Percentiles rank a stretch among this genome's conserved stretches.
Conservation (phyloP, 2,329 filamentous ascomycete species). For the Cercospora sojina region DNA sequence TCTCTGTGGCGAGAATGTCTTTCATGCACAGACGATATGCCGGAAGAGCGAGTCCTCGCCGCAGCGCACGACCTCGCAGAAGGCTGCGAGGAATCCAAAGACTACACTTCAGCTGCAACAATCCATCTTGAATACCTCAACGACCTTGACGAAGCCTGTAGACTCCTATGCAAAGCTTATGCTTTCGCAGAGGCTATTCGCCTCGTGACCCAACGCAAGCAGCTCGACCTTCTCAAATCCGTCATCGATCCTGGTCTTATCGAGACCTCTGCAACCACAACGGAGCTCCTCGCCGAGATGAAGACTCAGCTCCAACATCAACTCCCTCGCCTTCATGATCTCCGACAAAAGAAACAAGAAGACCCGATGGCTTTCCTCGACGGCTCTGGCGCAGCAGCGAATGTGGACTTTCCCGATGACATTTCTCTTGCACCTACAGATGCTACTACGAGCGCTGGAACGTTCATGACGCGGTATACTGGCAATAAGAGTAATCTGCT, state of each 20-base stretch:
- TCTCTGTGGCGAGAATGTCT: conserved; percentile 91
- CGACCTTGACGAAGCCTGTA: conserved; percentile 68
- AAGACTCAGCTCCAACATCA: conserved; percentile 80
- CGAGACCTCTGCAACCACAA: conserved; percentile 77
- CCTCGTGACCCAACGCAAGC: conserved; percentile 62
- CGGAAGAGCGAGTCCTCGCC: conserved; percentile 58
- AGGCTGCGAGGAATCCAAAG: conserved; percentile 77
- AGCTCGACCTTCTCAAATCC: conserved; percentile 61
- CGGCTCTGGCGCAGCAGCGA: conserved; percentile 52
- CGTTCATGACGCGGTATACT: conserved; percentile 90
- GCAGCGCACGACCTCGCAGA: conserved; percentile 76
- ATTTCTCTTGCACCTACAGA: conserved; percentile 86
- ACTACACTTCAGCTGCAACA: conserved; percentile 74
- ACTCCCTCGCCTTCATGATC: conserved; percentile 78
- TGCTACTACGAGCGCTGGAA: conserved; percentile 69
- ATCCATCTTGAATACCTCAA: conserved; percentile 79
- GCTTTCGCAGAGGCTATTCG: conserved; percentile 88
- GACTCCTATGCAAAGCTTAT: conserved; percentile 82
- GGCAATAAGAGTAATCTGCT: conserved; percentile 56
- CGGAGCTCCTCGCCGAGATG: conserved; percentile 92
- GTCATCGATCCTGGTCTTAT: conserved; percentile 76
- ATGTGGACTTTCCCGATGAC: conserved; percentile 77
- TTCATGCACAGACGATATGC: conserved; percentile 68
- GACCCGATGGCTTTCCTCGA: conserved; percentile 89
- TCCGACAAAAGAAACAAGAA: conserved; percentile 74